Evolutionary conservation across 2,329 filamentous ascomycete species (phyloP).

Genomic region (Botrytis fragariae): DNA sequence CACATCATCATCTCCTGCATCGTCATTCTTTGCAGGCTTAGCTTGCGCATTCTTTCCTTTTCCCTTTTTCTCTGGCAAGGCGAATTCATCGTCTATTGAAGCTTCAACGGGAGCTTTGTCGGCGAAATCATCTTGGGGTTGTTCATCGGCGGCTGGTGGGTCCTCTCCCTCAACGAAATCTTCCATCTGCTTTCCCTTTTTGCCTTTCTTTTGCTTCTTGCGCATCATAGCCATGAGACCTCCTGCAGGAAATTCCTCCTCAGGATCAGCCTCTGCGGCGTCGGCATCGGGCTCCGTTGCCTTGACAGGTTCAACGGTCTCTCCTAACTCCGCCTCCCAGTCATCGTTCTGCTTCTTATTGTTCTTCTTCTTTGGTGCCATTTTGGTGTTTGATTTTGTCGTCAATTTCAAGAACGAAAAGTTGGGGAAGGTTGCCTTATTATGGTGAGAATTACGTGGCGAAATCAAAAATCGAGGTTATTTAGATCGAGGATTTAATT

Average conservation of each 20-base stretch:
- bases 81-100: slow-evolving; percentile 81
- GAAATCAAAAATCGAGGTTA: background rate
- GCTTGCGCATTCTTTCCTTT: slow-evolving; percentile 59
- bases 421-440: background rate
- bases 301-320: slow-evolving; percentile 51
- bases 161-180: slow-evolving; percentile 72
- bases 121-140: slow-evolving; percentile 46
- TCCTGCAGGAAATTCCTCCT: slow-evolving; percentile 49
- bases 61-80: slow-evolving; percentile 69
- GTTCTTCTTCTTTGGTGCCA: slow-evolving; percentile 95
- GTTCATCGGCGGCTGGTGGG: slow-evolving; percentile 43
- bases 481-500: background rate
- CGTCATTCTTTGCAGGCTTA: slow-evolving; percentile 44
- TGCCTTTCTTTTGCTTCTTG: slow-evolving; percentile 79
- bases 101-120: slow-evolving; percentile 78
- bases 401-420: background rate
- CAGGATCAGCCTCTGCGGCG: slow-evolving; percentile 50
- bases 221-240: slow-evolving; percentile 77
- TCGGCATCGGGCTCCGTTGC: slow-evolving; percentile 48
- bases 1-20: slow-evolving; percentile 49
- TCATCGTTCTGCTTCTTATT: slow-evolving; percentile 83
- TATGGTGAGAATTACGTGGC: background rate
- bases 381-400: slow-evolving; percentile 43
- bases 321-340: slow-evolving; percentile 92
- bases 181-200: slow-evolving; percentile 59